Conservation (phyloP, 148 eudicot species). For the Polygonum aviculare region DNA sequence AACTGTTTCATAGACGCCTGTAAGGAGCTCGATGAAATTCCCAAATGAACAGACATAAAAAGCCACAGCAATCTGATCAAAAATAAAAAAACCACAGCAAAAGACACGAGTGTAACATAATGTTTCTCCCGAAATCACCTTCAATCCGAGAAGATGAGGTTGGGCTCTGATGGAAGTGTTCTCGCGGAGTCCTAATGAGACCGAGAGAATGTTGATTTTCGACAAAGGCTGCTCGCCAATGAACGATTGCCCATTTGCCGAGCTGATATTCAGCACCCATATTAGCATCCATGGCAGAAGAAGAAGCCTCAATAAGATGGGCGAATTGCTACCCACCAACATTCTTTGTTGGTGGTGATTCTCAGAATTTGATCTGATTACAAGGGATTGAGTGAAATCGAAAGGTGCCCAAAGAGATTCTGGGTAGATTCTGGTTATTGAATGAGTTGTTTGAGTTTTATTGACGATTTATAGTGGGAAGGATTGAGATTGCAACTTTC, state of each 20-base stretch:
- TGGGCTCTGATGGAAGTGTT: constrained; percentile 25
- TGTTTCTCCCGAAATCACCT: constrained; percentile 13
- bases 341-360: neutral
- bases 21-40: constrained; percentile 12
- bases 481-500: neutral
- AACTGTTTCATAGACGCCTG: neutral
- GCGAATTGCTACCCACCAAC: neutral
- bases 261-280: constrained; percentile 11
- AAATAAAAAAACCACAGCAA: neutral
- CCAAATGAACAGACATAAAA: constrained; percentile 6
- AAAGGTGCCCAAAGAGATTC: neutral
- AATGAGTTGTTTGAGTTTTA: neutral
- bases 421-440: neutral
- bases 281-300: constrained; percentile 6
- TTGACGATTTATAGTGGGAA: neutral
- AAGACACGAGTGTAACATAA: neutral
- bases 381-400: neutral
- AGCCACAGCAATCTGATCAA: neutral
- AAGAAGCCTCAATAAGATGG: neutral
- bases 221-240: constrained; percentile 32
- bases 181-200: constrained; percentile 16
- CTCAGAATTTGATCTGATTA: neutral
- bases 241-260: constrained; percentile 6
- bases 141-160: constrained; percentile 24
- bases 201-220: constrained; percentile 22